Percentiles rank a stretch among this genome's conserved stretches.
Evolutionary conservation across 768 basidiomycete genomes (phyloP).

Genomic region (Termitomyces sp.): DNA sequence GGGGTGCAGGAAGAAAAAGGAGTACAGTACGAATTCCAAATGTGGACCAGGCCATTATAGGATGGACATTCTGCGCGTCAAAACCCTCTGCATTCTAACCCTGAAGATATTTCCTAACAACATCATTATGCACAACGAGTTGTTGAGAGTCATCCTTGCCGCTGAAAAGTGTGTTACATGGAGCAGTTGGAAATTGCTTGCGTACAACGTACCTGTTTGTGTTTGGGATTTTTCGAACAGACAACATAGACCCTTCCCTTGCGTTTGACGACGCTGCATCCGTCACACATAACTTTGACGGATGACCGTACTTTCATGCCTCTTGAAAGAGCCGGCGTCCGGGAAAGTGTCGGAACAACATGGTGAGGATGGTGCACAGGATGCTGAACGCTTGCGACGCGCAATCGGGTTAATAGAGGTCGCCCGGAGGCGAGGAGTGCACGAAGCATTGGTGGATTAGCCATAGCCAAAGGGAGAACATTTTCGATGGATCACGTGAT

Average conservation of each 20-base stretch:
- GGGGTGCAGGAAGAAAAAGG: conserved; percentile 81
- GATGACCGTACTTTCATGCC: conserved; percentile 97
- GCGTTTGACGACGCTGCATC: conserved; percentile 81
- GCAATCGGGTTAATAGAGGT: conserved; percentile 51
- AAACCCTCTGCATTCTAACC: not conserved
- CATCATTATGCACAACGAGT: not conserved
- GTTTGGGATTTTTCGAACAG: conserved; percentile 92
- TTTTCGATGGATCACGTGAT: conserved; percentile 7
- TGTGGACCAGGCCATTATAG: conserved; percentile 67
- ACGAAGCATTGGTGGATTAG: conserved; percentile 51
- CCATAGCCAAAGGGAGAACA: too few relatives aligned
- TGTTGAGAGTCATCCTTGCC: conserved; percentile 49
- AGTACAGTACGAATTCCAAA: conserved; percentile 86
- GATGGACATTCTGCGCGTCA: not conserved
- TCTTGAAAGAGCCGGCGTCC: conserved; percentile 38
- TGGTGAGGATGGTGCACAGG: conserved; percentile 25
- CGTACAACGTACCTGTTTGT: conserved; percentile 77
- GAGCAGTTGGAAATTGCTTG: not conserved
- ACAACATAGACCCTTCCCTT: conserved; percentile 92
- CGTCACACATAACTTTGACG: conserved; percentile 92
- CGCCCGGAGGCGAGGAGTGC: conserved; percentile 58
- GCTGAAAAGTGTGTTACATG: conserved; percentile 30
- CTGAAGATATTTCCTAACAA: not conserved
- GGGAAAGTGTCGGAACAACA: conserved; percentile 16
- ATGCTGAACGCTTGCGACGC: conserved; percentile 26